Evolutionary conservation across 805 yeast species (phyloP), one percentile per base, ranked within the genome.

Genomic region (Candida rishiriensis): DNA sequence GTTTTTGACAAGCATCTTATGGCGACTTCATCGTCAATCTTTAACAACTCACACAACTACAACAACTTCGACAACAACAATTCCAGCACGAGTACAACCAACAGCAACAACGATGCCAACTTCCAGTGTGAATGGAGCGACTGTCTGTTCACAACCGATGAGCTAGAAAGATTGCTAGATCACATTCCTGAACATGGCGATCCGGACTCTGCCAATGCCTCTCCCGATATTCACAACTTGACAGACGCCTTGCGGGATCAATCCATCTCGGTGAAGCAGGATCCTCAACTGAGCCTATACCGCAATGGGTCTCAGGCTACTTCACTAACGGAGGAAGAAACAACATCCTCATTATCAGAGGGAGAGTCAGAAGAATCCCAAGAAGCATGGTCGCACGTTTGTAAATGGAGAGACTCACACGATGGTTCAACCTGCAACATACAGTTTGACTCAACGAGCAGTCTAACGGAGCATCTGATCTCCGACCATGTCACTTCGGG

Each of bases 51-150:
- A 21, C 26, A 21, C 26, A 21, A 21, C 26, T 21, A 21, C 26
- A 21, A 21, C 26, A 21, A 21, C 26, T 21, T 5, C 26, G 7
- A 21, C 26, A 7, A 21, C 7, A 7, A 21, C 26, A 21, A 21
- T 21, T 5, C 26, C 26, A 21, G 7, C 7, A 21, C 26, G 7
- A 21, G 7, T 21, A 4, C 26, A 4, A 21, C 4, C 26, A 21
- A 4, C 26, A 21, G 26, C 26, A 21, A 21, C 26, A 21, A 21
- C 7, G 26, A 35, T 34, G 38, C 28, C 12, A 39, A 36, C 18
- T 69, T 63, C 40, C 68, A 72, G 39, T 89, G 97, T 66, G 88
- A 81, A 56, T 88, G 96, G 96, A 65, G 70, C 44, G 73, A 80
- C 42, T 89, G 97, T 71, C 66, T 74, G 36, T 86, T 72, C 57